Base-by-base conservation (phyloP, 768 basidiomycete species). In the Tulasnella sp. region DNA sequence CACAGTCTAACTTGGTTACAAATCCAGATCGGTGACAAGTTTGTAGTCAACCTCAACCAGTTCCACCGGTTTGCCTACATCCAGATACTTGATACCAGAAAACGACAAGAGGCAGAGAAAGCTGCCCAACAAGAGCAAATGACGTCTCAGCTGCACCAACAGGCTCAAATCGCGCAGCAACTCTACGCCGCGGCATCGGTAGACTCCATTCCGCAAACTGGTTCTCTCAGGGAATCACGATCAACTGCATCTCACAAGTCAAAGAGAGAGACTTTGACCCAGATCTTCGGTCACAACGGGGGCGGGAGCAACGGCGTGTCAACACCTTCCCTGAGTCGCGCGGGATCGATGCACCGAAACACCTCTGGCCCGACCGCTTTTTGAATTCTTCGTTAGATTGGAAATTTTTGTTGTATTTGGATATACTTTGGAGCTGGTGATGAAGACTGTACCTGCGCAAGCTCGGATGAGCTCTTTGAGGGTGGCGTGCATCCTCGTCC, bases 31-130 rank as follows among this genome's bases (percentile, higher is more conserved):
- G 86, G 85, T 2, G 39, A 56, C 2, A 81, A 83, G 12, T 84
- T 85, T 73, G 39, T 86, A 27, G 24, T 68, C 36, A 58, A 80
- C 5, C 82, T 86, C 46, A 86, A 86, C 80, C 80, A 81, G 18
- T 86, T 85, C 79, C 85, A 85, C 71, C 83, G 83, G 0, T 75
- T 84, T 0, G 85, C 86, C 2, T 86, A 84, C 76, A 38, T 79
- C 46, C 80, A 77, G 38, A 77, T 77, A 38, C 56, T 77, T 19
- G 76, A 77, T 9, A 77, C 34, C 4, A 27, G 76, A 40, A 77
- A 77, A 24, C 52, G 76, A 21, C 48, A 71, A 27, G 46, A 77
- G 58, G 52, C 48, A 10, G 76, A 46, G 21, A 46, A 77, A 18
- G 76, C 56, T 9, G 39, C 48, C 21, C 76, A 77, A 5, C 76